Percentiles rank a stretch among this genome's conserved stretches.
These are phyloP conservation scores for Scutellaria barbata DNA, from an alignment of 257 asterid genomes.

Conservation along the genomic window DNA sequence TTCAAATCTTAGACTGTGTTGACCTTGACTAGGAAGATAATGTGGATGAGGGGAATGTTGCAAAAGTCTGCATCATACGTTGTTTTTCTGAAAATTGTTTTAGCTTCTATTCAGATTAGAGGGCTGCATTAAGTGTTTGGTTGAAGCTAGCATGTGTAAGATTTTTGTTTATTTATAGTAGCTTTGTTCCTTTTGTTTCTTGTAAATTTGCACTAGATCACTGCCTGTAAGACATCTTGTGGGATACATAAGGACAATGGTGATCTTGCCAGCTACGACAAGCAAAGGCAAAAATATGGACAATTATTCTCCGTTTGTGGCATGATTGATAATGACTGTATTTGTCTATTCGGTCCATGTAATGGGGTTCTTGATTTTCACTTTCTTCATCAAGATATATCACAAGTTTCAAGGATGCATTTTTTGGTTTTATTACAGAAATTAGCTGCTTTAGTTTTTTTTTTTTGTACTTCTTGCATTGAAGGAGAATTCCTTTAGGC, in stretches of 20 bases:
- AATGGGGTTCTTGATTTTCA: neutral
- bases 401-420: slow-evolving; percentile 6
- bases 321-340: neutral
- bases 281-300: neutral
- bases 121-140: neutral
- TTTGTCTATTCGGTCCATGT: neutral
- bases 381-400: slow-evolving; percentile 18
- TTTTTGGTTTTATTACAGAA: slow-evolving; percentile 1
- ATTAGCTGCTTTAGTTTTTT: neutral
- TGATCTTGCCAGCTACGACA: neutral
- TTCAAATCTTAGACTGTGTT: slow-evolving; percentile 6
- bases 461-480: neutral
- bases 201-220: slow-evolving; percentile 8
- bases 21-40: slow-evolving; percentile 9
- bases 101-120: neutral
- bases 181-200: neutral
- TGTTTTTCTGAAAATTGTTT: neutral
- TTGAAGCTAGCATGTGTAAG: neutral
- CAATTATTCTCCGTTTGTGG: neutral
- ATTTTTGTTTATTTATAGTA: slow-evolving; percentile 18
- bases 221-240: neutral
- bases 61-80: neutral
- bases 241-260: neutral
- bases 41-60: slow-evolving; percentile 9
- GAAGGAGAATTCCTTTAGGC: neutral